phyloP scores from a whole-genome alignment of 441 rosid species.

The Sinapis alba region DNA sequence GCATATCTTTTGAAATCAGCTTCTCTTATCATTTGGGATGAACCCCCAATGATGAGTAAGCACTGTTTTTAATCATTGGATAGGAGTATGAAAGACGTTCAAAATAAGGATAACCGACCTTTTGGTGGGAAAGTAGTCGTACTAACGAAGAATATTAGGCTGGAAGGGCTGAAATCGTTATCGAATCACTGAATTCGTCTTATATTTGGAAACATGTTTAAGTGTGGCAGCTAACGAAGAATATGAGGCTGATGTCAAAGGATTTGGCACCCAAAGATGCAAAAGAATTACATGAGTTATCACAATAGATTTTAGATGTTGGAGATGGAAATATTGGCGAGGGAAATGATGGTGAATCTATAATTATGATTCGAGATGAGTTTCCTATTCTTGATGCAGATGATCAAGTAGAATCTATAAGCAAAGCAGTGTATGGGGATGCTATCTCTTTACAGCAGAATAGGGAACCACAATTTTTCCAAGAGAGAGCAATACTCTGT shows the following conservation, averaged over 20 bases:
- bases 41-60: neutral
- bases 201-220: neutral
- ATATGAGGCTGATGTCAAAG: neutral
- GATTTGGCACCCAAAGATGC: neutral
- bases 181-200: neutral
- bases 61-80: neutral
- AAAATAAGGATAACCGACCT: neutral
- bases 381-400: neutral
- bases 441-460: neutral
- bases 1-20: neutral
- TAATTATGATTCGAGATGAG: neutral
- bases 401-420: neutral
- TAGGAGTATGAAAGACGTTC: neutral
- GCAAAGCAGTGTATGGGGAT: neutral
- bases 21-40: no score
- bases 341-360: neutral
- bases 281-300: neutral
- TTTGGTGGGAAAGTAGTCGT: neutral
- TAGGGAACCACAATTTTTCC: neutral
- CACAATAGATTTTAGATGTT: neutral
- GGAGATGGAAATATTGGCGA: neutral
- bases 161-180: neutral
- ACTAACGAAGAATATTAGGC: no score
- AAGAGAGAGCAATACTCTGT: neutral
- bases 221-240: neutral